Conservation (phyloP, 345 rosid species). For the Boechera retrofracta region DNA sequence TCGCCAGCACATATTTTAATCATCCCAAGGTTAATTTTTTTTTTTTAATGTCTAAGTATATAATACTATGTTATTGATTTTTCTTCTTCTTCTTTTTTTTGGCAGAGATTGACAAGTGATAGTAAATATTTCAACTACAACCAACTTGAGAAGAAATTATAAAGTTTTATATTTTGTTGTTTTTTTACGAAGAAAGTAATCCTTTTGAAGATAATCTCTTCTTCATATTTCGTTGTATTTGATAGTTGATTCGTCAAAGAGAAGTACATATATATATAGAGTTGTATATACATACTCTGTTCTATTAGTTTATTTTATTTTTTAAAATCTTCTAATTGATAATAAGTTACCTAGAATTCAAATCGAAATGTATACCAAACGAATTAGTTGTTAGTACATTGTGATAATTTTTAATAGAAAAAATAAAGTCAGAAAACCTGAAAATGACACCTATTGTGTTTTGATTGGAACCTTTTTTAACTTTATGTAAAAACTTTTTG, state of each 20-base stretch:
- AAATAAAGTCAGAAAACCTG: slow-evolving; percentile 14
- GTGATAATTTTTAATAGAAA: background rate
- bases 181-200: background rate
- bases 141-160: background rate
- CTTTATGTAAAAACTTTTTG: background rate
- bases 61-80: background rate
- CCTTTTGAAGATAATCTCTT: background rate
- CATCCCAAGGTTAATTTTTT: background rate
- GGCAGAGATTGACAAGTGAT: slow-evolving; percentile 15
- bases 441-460: slow-evolving; percentile 26
- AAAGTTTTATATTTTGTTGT: background rate
- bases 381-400: slow-evolving; percentile 5
- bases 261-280: background rate
- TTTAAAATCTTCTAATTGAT: background rate
- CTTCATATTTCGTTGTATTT: background rate
- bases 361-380: slow-evolving; percentile 5
- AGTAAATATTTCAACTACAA: background rate
- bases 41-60: background rate
- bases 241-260: slow-evolving; percentile 11
- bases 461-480: slow-evolving; percentile 21
- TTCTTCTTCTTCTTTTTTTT: background rate
- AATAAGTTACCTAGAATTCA: background rate
- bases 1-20: background rate
- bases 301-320: background rate
- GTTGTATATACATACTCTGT: background rate